Base-by-base conservation (phyloP, 768 basidiomycete genomes). In the Lactarius indigo region DNA sequence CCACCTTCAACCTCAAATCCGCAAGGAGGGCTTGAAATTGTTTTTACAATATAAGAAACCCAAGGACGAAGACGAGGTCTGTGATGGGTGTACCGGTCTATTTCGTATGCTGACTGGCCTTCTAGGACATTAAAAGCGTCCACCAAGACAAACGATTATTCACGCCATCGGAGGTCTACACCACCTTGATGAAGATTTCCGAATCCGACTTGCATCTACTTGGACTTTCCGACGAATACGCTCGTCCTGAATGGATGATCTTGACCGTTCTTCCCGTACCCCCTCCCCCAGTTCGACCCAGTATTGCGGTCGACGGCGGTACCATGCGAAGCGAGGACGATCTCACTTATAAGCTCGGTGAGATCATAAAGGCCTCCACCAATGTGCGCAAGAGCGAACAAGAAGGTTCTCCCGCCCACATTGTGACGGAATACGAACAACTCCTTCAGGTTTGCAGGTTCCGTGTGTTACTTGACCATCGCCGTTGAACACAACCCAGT, bases 241-340 rank as follows among this genome's bases (percentile, higher is more conserved):
- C 97, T 8, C 87, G 96, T 50, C 97, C 97, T 2, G 94, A 98
- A 73, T 99, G 97, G 97, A 98, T 99, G 97, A 97, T 99, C 71
- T 80, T 98, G 50, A 98, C 97, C 0, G 94, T 98, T 42, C 84
- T 98, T 76, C 97, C 97, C 41, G 96, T 99, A 0, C 97, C 97
- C 1, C 97, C 97, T 1, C 96, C 96, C 7, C 94, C 97, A 9
- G 97, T 99, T 62, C 93, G 97, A 58, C 97, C 97, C 0, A 96
- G 94, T 78, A 98, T 99, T 64, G 91, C 96, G 15, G 92, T 98
- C 33, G 96, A 98, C 72, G 96, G 96, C 26, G 96, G 96, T 60
- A 89, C 92, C 1, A 94, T 96, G 90, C 86, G 96, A 52, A 94
- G 93, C 72, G 97, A 99, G 78, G 97, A 98, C 73, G 97, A 98